Conservation (phyloP, 371 early-diverging fungal genomes). For the Mucor lusitanicus region DNA sequence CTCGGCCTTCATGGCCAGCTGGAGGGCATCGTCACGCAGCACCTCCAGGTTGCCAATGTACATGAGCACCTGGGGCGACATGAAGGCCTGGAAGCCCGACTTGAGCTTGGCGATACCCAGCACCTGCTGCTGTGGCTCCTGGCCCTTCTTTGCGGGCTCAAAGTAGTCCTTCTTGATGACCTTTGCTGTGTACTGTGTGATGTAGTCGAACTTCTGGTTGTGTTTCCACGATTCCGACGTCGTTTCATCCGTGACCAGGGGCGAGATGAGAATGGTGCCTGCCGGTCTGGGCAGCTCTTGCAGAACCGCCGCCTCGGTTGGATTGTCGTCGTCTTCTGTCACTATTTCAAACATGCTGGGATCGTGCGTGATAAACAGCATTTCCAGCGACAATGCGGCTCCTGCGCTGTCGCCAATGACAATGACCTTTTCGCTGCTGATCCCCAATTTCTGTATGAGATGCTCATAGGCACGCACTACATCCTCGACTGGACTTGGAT, state of each 20-base stretch:
- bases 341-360: slow-evolving; percentile 52
- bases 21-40: slow-evolving; percentile 46
- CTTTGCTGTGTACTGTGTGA: slow-evolving; percentile 50
- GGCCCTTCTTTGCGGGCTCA: slow-evolving; percentile 15
- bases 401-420: slow-evolving; percentile 47
- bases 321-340: slow-evolving; percentile 26
- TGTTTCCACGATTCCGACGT: slow-evolving; percentile 43
- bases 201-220: slow-evolving; percentile 49
- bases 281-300: slow-evolving; percentile 51
- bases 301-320: slow-evolving; percentile 15
- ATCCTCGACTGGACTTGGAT: slow-evolving; percentile 52
- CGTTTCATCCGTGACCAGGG: slow-evolving; percentile 50
- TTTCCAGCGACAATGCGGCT: slow-evolving; percentile 45
- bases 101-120: slow-evolving; percentile 47
- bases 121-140: slow-evolving; percentile 23
- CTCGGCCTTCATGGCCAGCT: slow-evolving; percentile 43
- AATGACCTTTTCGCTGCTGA: slow-evolving; percentile 35
- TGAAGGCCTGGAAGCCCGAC: slow-evolving; percentile 41
- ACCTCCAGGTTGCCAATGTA: slow-evolving; percentile 48
- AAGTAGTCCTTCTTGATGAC: slow-evolving; percentile 52
- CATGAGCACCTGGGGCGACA: slow-evolving; percentile 41
- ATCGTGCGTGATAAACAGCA: slow-evolving; percentile 50
- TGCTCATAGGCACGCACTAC: slow-evolving; percentile 48
- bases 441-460: slow-evolving; percentile 26
- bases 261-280: slow-evolving; percentile 40